Percentiles rank a stretch among this genome's conserved stretches.
phyloP scores from a whole-genome alignment of 371 early-diverging fungal genomes.

The Apophysomyces variabilis region DNA sequence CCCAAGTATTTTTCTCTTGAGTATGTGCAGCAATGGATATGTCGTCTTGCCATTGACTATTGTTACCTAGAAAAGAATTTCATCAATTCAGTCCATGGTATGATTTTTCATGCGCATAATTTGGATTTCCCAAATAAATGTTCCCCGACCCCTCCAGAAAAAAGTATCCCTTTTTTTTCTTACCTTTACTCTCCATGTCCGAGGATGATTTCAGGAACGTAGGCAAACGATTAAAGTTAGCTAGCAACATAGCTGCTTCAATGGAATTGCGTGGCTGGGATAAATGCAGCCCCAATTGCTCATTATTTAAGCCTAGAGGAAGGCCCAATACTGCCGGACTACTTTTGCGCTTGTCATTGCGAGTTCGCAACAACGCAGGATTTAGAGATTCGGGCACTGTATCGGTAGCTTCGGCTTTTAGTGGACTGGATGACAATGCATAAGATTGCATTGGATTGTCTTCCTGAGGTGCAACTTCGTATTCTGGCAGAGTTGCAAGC shows the following conservation, averaged over 20 bases:
- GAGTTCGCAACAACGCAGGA: slow-evolving; percentile 19
- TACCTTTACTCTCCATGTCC: slow-evolving; percentile 2
- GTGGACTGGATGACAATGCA: slow-evolving; percentile 17
- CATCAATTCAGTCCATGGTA: not conserved
- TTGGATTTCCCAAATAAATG: not conserved
- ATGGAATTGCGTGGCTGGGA: slow-evolving; percentile 52
- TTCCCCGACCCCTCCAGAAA: not conserved
- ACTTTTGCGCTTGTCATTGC: slow-evolving; percentile 44
- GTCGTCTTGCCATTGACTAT: slow-evolving; percentile 34
- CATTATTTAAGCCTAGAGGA: slow-evolving; percentile 38
- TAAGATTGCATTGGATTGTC: slow-evolving; percentile 10
- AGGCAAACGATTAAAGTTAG: slow-evolving; percentile 43
- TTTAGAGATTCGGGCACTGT: slow-evolving; percentile 7
- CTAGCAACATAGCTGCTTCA: slow-evolving; percentile 54
- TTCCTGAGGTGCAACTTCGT: not conserved
- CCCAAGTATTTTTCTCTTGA: slow-evolving; percentile 31
- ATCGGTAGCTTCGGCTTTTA: not conserved
- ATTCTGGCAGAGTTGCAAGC: not conserved
- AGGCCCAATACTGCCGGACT: slow-evolving; percentile 52
- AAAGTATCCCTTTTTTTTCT: not conserved
- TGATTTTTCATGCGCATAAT: slow-evolving; percentile 45
- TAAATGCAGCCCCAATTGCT: slow-evolving; percentile 38
- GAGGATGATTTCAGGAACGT: slow-evolving; percentile 14
- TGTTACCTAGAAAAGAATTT: not conserved
- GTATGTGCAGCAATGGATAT: slow-evolving; percentile 44